phyloP scores from a whole-genome alignment of 2,329 filamentous ascomycete species.

The Aaosphaeria arxii region DNA sequence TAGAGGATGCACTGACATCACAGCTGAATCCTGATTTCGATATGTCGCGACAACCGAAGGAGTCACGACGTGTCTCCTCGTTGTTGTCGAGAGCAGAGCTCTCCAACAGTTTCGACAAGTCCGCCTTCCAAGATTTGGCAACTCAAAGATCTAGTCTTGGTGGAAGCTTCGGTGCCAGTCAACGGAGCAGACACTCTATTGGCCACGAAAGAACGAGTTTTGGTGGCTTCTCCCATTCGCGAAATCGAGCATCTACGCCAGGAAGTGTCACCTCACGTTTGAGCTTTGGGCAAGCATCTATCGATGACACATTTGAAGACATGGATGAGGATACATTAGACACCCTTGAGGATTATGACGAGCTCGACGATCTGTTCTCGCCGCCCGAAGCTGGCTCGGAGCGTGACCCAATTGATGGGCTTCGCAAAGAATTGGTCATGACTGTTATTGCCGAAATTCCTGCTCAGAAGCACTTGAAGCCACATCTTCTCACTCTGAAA shows the following conservation, averaged over 20 bases:
- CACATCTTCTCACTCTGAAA: constrained; percentile 13
- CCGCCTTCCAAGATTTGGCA: constrained; percentile 73
- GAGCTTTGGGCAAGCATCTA: constrained; percentile 34
- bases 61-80: constrained; percentile 83
- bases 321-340: constrained; percentile 37
- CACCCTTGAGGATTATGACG: constrained; percentile 38
- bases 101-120: constrained; percentile 77
- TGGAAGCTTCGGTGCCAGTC: constrained; percentile 45
- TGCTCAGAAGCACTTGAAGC: constrained; percentile 23
- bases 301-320: constrained; percentile 38
- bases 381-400: constrained; percentile 26
- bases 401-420: constrained; percentile 32
- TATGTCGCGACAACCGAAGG: constrained; percentile 52
- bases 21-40: constrained; percentile 50
- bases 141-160: constrained; percentile 41
- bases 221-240: constrained; percentile 38
- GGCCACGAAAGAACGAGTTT: constrained; percentile 66
- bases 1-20: constrained; percentile 48
- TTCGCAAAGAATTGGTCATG: constrained; percentile 39
- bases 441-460: constrained; percentile 34
- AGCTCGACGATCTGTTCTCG: constrained; percentile 36
- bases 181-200: constrained; percentile 71
- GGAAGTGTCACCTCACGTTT: constrained; percentile 42
- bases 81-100: constrained; percentile 83
- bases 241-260: constrained; percentile 56